These are phyloP conservation scores for Globisporangium echinulatum DNA, from an alignment of 352 stramenopile species.

Conservation along the genomic window DNA sequence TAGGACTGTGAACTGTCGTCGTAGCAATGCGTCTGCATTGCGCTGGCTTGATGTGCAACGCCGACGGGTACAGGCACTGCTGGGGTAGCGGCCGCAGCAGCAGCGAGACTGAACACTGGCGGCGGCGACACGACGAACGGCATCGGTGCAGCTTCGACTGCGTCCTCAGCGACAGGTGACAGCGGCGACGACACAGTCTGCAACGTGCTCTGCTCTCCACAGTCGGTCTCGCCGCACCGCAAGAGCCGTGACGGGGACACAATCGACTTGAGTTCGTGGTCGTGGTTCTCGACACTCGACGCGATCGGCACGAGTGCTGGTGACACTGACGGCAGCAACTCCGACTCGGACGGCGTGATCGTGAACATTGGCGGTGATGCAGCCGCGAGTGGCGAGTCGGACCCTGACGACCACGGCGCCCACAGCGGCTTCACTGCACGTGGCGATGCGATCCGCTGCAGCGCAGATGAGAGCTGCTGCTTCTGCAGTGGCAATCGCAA, in stretches of 20 bases:
- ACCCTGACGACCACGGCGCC: conserved; percentile 36
- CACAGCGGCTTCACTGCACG: conserved; percentile 30
- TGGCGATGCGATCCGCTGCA: conserved; percentile 16
- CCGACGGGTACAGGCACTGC: too few relatives aligned
- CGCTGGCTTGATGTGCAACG: too few relatives aligned
- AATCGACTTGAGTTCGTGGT: conserved; percentile 12
- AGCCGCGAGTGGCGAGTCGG: conserved; percentile 18
- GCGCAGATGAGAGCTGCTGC: neutral
- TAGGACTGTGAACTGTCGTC: too few relatives aligned
- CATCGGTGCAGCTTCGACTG: neutral
- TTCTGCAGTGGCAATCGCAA: neutral
- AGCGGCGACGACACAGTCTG: neutral
- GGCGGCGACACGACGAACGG: neutral
- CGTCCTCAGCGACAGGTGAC: neutral
- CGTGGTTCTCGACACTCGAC: neutral
- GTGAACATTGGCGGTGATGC: conserved; percentile 7
- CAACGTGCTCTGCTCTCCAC: neutral
- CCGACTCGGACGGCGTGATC: conserved; percentile 3
- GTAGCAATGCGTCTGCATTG: too few relatives aligned
- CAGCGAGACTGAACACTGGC: neutral
- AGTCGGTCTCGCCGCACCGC: neutral
- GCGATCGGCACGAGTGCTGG: neutral
- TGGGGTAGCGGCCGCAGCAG: neutral
- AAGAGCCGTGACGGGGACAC: conserved; percentile 1
- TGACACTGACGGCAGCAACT: conserved; percentile 3